These are phyloP conservation scores for Neurospora sublineolata DNA, from an alignment of 495 filamentous ascomycete species.

Conservation along the genomic window DNA sequence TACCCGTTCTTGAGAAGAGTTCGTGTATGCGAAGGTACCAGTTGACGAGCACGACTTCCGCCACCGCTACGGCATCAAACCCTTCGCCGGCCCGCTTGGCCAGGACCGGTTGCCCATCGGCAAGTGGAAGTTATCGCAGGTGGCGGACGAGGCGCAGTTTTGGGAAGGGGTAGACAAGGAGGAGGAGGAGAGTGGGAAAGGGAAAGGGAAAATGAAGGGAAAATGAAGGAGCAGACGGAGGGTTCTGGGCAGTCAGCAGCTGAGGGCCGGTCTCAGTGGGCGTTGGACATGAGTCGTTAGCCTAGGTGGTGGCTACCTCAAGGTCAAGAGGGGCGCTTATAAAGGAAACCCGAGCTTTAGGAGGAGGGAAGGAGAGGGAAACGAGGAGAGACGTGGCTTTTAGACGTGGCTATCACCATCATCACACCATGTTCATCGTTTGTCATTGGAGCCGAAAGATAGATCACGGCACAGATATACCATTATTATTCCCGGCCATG, in stretches of 20 bases:
- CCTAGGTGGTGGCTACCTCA: background rate
- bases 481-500: background rate
- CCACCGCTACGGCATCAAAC: background rate
- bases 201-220: background rate
- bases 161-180: background rate
- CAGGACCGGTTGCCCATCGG: background rate
- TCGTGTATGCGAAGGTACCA: background rate
- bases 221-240: background rate
- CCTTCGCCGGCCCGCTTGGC: background rate
- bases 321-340: background rate
- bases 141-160: background rate
- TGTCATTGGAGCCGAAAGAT: background rate
- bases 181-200: background rate
- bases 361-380: background rate
- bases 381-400: background rate
- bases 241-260: background rate
- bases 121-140: background rate
- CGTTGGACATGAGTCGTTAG: background rate
- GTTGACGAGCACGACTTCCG: background rate
- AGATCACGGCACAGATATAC: background rate
- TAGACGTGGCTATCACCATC: background rate
- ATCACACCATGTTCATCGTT: background rate
- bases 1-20: constrained; percentile 20
- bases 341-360: background rate
- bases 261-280: background rate